A percentile compares a stretch with the other conserved stretches of the same genome.
phyloP scores from a whole-genome alignment of 441 rosid genomes.

The Populus hybrid region DNA sequence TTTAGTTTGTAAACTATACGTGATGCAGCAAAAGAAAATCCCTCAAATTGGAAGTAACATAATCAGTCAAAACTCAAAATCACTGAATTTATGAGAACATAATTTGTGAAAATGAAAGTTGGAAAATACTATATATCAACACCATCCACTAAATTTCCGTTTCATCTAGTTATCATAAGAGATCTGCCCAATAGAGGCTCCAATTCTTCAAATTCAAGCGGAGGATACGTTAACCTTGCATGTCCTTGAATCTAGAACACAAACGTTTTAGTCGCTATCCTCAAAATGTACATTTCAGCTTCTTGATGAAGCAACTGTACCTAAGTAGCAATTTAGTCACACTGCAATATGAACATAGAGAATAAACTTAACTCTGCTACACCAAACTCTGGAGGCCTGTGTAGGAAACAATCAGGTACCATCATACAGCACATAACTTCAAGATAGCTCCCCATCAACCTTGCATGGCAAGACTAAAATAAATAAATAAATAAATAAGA shows the following conservation, averaged over 20 bases:
- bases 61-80: too few species aligned
- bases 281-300: conserved; percentile 15
- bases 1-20: not conserved
- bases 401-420: conserved; percentile 1
- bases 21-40: not conserved
- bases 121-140: not conserved
- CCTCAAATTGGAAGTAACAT: not conserved
- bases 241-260: too few species aligned
- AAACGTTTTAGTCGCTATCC: not conserved
- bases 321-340: conserved; percentile 10
- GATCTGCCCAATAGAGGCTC: not conserved
- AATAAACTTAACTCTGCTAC: not conserved
- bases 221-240: not conserved
- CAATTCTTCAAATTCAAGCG: not conserved
- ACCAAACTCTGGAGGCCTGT: conserved; percentile 7
- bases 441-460: conserved; percentile 20
- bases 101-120: too few species aligned
- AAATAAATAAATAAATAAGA: not conserved
- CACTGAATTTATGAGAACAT: too few species aligned
- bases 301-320: conserved; percentile 14
- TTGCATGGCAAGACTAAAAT: conserved; percentile 21
- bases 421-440: not conserved
- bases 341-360: conserved; percentile 12
- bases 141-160: not conserved
- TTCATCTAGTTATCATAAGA: not conserved